These are phyloP conservation scores for Lophiotrema nucula DNA, from an alignment of 495 filamentous ascomycete genomes.

Conservation along the genomic window DNA sequence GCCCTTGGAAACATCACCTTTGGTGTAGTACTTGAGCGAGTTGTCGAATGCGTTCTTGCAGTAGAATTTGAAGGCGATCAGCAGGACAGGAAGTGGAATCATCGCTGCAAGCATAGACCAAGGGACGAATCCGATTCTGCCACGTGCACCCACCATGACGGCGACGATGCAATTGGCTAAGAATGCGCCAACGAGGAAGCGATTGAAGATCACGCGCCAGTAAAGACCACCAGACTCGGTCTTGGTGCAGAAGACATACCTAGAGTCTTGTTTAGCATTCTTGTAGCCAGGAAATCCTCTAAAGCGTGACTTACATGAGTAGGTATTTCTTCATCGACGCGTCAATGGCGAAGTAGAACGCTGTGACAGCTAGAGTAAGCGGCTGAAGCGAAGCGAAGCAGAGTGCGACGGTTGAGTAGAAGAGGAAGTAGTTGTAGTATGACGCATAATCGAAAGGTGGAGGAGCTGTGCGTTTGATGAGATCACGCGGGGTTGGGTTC, in stretches of 20 bases:
- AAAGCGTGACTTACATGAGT: constrained; percentile 56
- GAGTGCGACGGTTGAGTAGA: constrained; percentile 85
- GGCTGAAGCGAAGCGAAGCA: constrained; percentile 87
- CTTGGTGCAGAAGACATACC: constrained; percentile 88
- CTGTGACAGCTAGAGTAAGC: constrained; percentile 83
- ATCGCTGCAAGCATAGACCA: constrained; percentile 62
- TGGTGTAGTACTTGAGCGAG: constrained; percentile 72
- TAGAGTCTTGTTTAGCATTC: constrained; percentile 28
- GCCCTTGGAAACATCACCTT: constrained; percentile 56
- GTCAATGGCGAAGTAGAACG: constrained; percentile 86
- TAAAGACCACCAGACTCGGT: constrained; percentile 92
- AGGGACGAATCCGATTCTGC: constrained; percentile 29
- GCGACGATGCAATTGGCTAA: constrained; percentile 78
- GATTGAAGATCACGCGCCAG: constrained; percentile 90
- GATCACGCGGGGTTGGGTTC: constrained; percentile 83
- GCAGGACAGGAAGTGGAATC: constrained; percentile 73
- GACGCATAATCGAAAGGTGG: constrained; percentile 90
- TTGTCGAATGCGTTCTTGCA: constrained; percentile 75
- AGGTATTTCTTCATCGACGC: constrained; percentile 92
- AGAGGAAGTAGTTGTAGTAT: constrained; percentile 97
- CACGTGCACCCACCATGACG: constrained; percentile 51
- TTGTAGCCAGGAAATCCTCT: background rate
- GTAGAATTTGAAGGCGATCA: constrained; percentile 83
- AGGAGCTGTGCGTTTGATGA: constrained; percentile 92
- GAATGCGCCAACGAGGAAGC: constrained; percentile 78